Conservation (phyloP, 345 rosid genomes). For the Brassica nigra region DNA sequence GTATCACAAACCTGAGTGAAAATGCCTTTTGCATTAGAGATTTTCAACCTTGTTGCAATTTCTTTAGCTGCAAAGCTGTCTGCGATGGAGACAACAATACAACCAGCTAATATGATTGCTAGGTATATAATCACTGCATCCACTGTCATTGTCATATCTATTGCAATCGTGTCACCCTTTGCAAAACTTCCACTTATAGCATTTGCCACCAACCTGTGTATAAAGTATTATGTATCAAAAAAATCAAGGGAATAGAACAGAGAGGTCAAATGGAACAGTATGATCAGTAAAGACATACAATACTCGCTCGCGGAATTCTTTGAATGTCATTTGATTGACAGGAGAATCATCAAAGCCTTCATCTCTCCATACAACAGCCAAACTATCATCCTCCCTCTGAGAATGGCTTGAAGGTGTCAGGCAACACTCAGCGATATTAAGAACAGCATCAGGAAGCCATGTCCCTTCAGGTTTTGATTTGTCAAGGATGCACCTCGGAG, state of each 20-base stretch:
- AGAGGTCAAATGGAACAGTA: not conserved
- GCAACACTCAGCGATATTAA: constrained; percentile 85
- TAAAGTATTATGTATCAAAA: constrained; percentile 2
- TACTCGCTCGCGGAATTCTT: constrained; percentile 73
- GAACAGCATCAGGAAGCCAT: constrained; percentile 78
- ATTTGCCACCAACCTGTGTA: constrained; percentile 75
- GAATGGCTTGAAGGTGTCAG: constrained; percentile 58
- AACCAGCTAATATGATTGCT: constrained; percentile 79
- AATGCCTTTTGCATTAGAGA: constrained; percentile 80
- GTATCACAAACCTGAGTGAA: constrained; percentile 75
- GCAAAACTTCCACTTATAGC: constrained; percentile 58
- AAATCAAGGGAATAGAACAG: not conserved
- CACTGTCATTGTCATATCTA: constrained; percentile 97
- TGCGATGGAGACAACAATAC: constrained; percentile 86
- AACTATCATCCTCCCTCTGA: constrained; percentile 54
- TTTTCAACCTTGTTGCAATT: constrained; percentile 72
- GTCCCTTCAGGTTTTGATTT: constrained; percentile 57
- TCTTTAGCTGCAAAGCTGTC: constrained; percentile 92
- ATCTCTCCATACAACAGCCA: constrained; percentile 80
- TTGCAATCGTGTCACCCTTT: constrained; percentile 85
- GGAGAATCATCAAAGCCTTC: constrained; percentile 61
- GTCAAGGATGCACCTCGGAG: constrained; percentile 75
- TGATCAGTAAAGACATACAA: constrained; percentile 44
- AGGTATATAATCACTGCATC: constrained; percentile 78
- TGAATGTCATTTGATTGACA: constrained; percentile 57